Evolutionary conservation across 768 basidiomycete species (phyloP), one percentile per base, ranked within the genome.

Genomic region (Naematelia aurantialba): DNA sequence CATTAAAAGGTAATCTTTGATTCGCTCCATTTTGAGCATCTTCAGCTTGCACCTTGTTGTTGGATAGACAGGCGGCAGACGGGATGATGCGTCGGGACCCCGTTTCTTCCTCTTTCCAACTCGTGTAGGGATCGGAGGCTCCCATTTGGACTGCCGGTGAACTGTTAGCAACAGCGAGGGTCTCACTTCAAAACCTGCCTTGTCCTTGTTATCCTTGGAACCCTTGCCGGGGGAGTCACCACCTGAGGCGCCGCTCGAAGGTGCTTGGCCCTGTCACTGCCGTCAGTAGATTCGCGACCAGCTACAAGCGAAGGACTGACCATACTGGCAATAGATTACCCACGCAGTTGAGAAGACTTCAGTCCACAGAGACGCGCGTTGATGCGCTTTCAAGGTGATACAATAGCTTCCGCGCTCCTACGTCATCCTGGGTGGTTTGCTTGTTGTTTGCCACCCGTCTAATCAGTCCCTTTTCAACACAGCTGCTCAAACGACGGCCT

Each of bases 81-180:
- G 94, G 39, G 88, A 87, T 1, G 91, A 85, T 1, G 91, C 82
- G 57, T 90, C 86, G 4, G 94, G 93, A n/a, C 94, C 93, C 60
- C 87, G 84, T 82, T 85, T 84, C 81, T 92, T 98, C 85, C 91
- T 93, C 84, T 93, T 96, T 49, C 93, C 93, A 31, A 97, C 90
- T 60, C 91, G 88, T 47, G 94, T 96, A 13, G 94, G 93, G 59
- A 96, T 84, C 70, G 94, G 94, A 5, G 94, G 92, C 77, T 98
- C 94, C 92, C 93, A 98, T 85, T 97, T 96, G 79, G 86, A 84
- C 75, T 83, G 81, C 57, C 73, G 61, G 21, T 52, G 31, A 34
- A 42, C 21, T 3, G n/a, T n/a, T n/a, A n/a, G 50, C 25, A 29
- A 22, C 24, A 51, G 24, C 10, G 21, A 26, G 1, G 48, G 34